These are phyloP conservation scores for Gaeumannomyces sp. DNA, from an alignment of 2,329 filamentous ascomycete species.

Conservation along the genomic window DNA sequence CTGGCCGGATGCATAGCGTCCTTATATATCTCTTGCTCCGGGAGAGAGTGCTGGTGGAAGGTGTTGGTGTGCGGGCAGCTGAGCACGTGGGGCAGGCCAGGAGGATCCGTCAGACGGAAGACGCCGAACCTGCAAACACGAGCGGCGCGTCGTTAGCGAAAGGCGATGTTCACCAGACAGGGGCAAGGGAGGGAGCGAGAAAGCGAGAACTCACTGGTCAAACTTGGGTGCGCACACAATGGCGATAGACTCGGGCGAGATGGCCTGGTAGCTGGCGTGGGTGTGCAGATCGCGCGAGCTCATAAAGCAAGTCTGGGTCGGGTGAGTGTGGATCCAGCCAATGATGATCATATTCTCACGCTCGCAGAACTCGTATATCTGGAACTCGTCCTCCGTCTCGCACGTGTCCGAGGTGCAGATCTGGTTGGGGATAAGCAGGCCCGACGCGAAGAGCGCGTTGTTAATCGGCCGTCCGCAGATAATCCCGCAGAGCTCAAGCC, in stretches of 20 bases:
- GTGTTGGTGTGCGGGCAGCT: slow-evolving; percentile 70
- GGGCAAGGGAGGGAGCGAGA: not conserved
- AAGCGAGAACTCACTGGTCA: slow-evolving; percentile 51
- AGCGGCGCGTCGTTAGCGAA: not conserved
- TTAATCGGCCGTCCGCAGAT: slow-evolving; percentile 86
- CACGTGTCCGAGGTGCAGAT: slow-evolving; percentile 87
- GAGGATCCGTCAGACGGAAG: slow-evolving; percentile 89
- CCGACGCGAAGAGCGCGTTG: slow-evolving; percentile 87
- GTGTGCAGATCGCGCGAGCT: slow-evolving; percentile 91
- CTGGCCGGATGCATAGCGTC: slow-evolving; percentile 60
- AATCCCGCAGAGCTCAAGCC: slow-evolving; percentile 92
- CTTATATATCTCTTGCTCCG: slow-evolving; percentile 64
- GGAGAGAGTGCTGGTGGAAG: slow-evolving; percentile 67
- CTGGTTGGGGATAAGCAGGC: slow-evolving; percentile 86
- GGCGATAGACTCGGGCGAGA: slow-evolving; percentile 93
- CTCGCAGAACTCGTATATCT: slow-evolving; percentile 85
- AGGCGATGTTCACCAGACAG: not conserved
- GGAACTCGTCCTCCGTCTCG: slow-evolving; percentile 81
- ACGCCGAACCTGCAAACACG: slow-evolving; percentile 64
- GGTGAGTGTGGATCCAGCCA: slow-evolving; percentile 98
- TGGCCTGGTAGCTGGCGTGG: slow-evolving; percentile 88
- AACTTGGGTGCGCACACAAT: slow-evolving; percentile 91
- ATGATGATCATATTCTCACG: slow-evolving; percentile 76
- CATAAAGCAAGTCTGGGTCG: slow-evolving; percentile 96
- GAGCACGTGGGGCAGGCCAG: slow-evolving; percentile 78